These are phyloP conservation scores for Pulveroboletus sp. DNA, from an alignment of 768 basidiomycete genomes.

Conservation along the genomic window DNA sequence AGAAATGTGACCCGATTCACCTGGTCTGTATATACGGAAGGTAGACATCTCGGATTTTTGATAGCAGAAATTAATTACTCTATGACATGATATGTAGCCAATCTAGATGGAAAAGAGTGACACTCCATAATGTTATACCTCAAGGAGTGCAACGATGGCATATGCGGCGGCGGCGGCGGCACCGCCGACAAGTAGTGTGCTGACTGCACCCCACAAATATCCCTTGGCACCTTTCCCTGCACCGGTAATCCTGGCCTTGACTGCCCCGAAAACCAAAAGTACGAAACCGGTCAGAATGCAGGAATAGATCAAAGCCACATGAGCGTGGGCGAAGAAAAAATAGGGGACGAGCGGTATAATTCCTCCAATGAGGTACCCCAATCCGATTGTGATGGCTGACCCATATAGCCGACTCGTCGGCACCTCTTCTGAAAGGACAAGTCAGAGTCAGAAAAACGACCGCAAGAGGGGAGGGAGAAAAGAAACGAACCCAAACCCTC, in stretches of 20 bases:
- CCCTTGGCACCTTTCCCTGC: slow-evolving; percentile 61
- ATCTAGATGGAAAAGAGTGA: neutral
- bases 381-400: slow-evolving; percentile 93
- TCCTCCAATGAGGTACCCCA: slow-evolving; percentile 92
- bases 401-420: slow-evolving; percentile 80
- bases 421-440: slow-evolving; percentile 68
- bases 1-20: neutral
- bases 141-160: slow-evolving; percentile 52
- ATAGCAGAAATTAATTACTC: neutral
- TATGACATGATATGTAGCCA: slow-evolving; percentile 3
- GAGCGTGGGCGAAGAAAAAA: slow-evolving; percentile 78
- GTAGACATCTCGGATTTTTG: no score
- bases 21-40: neutral
- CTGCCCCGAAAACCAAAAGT: slow-evolving; percentile 85
- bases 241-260: slow-evolving; percentile 89
- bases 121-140: slow-evolving; percentile 20
- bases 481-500: slow-evolving; percentile 72
- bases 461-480: neutral
- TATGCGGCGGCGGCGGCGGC: slow-evolving; percentile 80
- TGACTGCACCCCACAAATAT: slow-evolving; percentile 85
- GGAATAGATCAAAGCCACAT: slow-evolving; percentile 68
- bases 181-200: slow-evolving; percentile 87
- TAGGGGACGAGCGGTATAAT: slow-evolving; percentile 91
- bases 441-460: neutral
- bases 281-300: slow-evolving; percentile 80